Evolutionary conservation across 768 basidiomycete genomes (phyloP).

Genomic region (Pisolithus sp.): DNA sequence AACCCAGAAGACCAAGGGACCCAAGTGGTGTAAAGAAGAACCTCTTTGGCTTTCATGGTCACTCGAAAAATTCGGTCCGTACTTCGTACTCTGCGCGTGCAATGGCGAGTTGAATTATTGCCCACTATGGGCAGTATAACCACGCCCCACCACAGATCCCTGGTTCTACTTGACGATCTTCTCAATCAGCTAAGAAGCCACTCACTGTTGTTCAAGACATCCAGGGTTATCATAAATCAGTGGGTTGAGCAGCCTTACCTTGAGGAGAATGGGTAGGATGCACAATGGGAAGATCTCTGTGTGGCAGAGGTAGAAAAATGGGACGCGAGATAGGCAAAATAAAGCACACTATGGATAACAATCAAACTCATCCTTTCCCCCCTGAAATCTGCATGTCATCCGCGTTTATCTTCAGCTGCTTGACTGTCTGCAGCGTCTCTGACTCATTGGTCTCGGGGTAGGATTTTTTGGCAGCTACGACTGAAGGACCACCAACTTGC

Average conservation of each 20-base stretch:
- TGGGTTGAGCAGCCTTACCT: slow-evolving; percentile 71
- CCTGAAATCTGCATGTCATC: slow-evolving; percentile 89
- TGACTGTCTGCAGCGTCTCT: slow-evolving; percentile 27
- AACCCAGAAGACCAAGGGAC: no score
- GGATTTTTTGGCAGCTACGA: slow-evolving; percentile 67
- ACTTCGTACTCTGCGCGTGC: no score
- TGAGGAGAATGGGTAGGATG: slow-evolving; percentile 59
- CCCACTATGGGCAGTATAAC: no score
- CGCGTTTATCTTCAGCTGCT: slow-evolving; percentile 39
- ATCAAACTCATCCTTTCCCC: slow-evolving; percentile 54
- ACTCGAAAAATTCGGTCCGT: no score
- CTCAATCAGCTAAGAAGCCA: slow-evolving; percentile 44
- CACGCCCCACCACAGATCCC: no score
- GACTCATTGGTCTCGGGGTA: slow-evolving; percentile 31
- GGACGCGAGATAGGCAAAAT: slow-evolving; percentile 32
- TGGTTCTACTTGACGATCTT: no score
- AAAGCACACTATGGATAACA: slow-evolving; percentile 8
- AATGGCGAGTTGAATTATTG: no score
- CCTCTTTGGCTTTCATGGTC: no score
- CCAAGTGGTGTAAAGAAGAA: no score
- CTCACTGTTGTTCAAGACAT: slow-evolving; percentile 60
- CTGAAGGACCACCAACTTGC: slow-evolving; percentile 61
- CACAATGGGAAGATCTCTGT: slow-evolving; percentile 74
- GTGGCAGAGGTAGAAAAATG: slow-evolving; percentile 72
- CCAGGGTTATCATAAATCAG: slow-evolving; percentile 53